phyloP scores from a whole-genome alignment of 2,329 filamentous ascomycete genomes.

The Chrysoporthe deuterocubensis region DNA sequence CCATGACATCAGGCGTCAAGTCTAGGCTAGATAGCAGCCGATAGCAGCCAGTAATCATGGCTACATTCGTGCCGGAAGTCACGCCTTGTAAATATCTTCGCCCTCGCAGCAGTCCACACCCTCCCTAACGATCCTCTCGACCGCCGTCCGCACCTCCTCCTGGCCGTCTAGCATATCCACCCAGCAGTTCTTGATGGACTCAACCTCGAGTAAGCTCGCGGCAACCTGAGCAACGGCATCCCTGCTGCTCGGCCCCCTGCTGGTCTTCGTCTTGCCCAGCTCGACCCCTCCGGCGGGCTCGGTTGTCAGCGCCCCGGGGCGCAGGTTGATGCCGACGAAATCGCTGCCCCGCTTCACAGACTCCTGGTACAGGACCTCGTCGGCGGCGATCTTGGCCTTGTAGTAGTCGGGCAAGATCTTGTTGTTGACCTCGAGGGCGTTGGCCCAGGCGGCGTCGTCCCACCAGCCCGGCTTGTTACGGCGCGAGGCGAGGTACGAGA shows the following conservation, averaged over 20 bases:
- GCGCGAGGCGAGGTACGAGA: slow-evolving; percentile 64
- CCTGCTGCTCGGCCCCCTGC: slow-evolving; percentile 52
- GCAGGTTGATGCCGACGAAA: slow-evolving; percentile 56
- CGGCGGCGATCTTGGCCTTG: slow-evolving; percentile 63
- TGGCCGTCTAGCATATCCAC: slow-evolving; percentile 60
- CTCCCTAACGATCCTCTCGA: slow-evolving; percentile 53
- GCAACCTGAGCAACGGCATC: slow-evolving; percentile 64
- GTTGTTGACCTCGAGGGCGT: slow-evolving; percentile 43
- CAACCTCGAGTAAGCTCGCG: slow-evolving; percentile 56
- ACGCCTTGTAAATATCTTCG: slow-evolving; percentile 43
- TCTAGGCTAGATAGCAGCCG: background rate
- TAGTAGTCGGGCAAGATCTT: slow-evolving; percentile 57
- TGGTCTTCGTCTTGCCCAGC: slow-evolving; percentile 49
- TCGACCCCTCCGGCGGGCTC: slow-evolving; percentile 51
- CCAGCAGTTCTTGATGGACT: slow-evolving; percentile 54
- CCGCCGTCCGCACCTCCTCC: slow-evolving; percentile 51
- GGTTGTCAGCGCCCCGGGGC: slow-evolving; percentile 55
- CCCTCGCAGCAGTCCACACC: slow-evolving; percentile 58
- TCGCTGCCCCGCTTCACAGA: slow-evolving; percentile 43
- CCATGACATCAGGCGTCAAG: background rate
- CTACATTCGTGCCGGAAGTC: background rate
- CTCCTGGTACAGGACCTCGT: slow-evolving; percentile 58
- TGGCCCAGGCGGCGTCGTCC: slow-evolving; percentile 53
- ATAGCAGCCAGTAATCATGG: background rate
- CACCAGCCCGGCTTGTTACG: slow-evolving; percentile 59